phyloP scores from a whole-genome alignment of 2,329 filamentous ascomycete genomes.

The Tolypocladium inflatum region DNA sequence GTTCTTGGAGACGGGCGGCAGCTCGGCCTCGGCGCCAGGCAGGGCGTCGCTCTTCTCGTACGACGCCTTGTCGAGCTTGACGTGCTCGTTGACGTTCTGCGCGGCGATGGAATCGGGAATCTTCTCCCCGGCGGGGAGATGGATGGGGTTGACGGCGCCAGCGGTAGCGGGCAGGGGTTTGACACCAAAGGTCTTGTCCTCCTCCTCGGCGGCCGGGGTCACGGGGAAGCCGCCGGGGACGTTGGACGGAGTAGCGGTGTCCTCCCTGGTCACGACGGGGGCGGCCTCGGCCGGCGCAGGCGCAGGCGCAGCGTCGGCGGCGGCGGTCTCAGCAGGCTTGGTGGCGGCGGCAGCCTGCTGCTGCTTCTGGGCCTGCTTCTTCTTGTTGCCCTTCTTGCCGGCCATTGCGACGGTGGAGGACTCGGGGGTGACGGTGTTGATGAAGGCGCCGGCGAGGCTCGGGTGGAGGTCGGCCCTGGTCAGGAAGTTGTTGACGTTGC shows the following conservation, averaged over 20 bases:
- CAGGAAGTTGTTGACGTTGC: conserved; percentile 91
- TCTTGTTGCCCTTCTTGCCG: conserved; percentile 43
- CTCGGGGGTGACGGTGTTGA: conserved; percentile 59
- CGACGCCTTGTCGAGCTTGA: conserved; percentile 73
- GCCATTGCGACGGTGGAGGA: conserved; percentile 66
- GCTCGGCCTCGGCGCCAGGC: conserved; percentile 36
- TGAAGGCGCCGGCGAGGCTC: conserved; percentile 33
- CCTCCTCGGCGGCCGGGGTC: conserved; percentile 49
- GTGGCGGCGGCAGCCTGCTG: conserved; percentile 7
- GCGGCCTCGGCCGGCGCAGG: background rate
- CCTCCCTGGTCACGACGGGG: conserved; percentile 7
- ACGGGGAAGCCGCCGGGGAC: conserved; percentile 47
- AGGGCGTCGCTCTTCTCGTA: conserved; percentile 73
- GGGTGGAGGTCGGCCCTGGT: conserved; percentile 58
- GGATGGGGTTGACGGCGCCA: conserved; percentile 68
- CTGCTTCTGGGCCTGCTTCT: conserved; percentile 18
- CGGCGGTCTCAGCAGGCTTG: conserved; percentile 6
- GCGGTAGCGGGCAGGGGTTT: conserved; percentile 53
- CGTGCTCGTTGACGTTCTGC: conserved; percentile 60
- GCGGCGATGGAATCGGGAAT: conserved; percentile 61
- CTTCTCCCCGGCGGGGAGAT: conserved; percentile 69
- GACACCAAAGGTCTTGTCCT: conserved; percentile 45
- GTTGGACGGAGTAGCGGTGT: conserved; percentile 21
- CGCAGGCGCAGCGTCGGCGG: conserved; percentile 3
- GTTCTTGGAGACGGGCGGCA: conserved; percentile 49